Evolutionary conservation across 192 early-diverging fungal species (phyloP).

Genomic region (Coemansia sp.): DNA sequence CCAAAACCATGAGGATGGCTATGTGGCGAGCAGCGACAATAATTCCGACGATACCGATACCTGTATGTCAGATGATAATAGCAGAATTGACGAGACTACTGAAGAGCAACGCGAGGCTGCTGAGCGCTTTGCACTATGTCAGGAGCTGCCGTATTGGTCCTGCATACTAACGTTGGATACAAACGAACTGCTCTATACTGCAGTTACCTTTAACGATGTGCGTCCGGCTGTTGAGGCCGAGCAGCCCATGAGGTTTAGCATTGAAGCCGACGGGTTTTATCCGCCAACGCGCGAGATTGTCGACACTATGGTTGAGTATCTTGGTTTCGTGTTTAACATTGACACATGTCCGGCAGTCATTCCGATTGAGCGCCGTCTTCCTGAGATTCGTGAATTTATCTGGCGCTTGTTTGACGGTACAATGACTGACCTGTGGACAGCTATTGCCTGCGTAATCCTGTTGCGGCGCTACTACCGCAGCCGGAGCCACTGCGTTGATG

Average conservation of each 20-base stretch:
- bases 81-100: background rate
- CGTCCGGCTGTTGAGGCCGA: slow-evolving; percentile 6
- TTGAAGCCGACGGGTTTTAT: background rate
- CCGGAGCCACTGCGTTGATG: slow-evolving; percentile 9
- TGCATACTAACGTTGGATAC: slow-evolving; percentile 26
- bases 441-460: slow-evolving; percentile 29
- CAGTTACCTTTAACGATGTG: background rate
- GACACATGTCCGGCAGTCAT: slow-evolving; percentile 19
- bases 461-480: slow-evolving; percentile 16
- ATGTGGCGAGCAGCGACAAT: slow-evolving; percentile 9
- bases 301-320: slow-evolving; percentile 21
- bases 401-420: slow-evolving; percentile 37
- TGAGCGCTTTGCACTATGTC: slow-evolving; percentile 13
- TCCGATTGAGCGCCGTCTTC: slow-evolving; percentile 27
- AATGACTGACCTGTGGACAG: slow-evolving; percentile 26
- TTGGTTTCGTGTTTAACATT: slow-evolving; percentile 20
- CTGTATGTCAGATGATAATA: background rate
- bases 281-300: slow-evolving; percentile 38
- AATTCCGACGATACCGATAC: background rate
- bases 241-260: background rate
- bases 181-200: slow-evolving; percentile 20
- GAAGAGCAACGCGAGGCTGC: background rate
- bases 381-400: slow-evolving; percentile 33
- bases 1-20: slow-evolving; percentile 1
- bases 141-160: slow-evolving; percentile 29